Evolutionary conservation across 768 basidiomycete species (phyloP), one percentile per base, ranked within the genome.

Genomic region (Glaciozyma antarctica): DNA sequence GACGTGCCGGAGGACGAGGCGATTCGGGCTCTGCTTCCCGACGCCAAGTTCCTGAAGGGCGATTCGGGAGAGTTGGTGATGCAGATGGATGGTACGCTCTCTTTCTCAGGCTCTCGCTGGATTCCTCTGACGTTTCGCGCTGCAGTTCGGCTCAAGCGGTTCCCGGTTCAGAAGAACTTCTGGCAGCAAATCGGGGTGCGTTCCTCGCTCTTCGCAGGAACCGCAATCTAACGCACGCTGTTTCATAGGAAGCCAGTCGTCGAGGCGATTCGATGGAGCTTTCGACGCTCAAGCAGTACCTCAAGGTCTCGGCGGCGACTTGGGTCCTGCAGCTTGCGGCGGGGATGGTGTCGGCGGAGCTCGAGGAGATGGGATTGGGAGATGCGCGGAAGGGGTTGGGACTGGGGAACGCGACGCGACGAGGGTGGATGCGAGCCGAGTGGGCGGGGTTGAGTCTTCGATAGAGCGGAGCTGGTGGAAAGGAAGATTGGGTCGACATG

Each of bases 191-290:
- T 70, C 26, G 45, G 34, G 30, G 65, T 62, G 7, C 41, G 60
- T 53, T 12, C 12, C 4, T 24, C 22, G 10, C 19, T 2, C 26
- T 44, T 16, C 17, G 30, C n/a, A n/a, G 3, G 49, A 12, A n/a
- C 1, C 13, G 8, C 9, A 8, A 45, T 41, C 28, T 47, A 2
- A 19, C 43, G 1, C 5, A n/a, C 2, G 2, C 45, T 12, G 0
- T 45, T 16, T 44, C n/a, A 10, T 52, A 71, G 47, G 67, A 70
- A 13, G 68, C 69, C 10, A 64, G 67, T 7, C 49, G 64, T 9
- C 62, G 67, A 7, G 73, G 73, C 49, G 73, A 74, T 60, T 63
- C 73, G 26, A 71, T 74, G 34, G 51, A 59, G 15, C 10, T 30
- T 2, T 30, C 34, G 44, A 21, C 47, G 26, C 38, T 58, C 26